phyloP scores from a whole-genome alignment of 1,139 yeast genomes.

The Taphrina deformans region DNA sequence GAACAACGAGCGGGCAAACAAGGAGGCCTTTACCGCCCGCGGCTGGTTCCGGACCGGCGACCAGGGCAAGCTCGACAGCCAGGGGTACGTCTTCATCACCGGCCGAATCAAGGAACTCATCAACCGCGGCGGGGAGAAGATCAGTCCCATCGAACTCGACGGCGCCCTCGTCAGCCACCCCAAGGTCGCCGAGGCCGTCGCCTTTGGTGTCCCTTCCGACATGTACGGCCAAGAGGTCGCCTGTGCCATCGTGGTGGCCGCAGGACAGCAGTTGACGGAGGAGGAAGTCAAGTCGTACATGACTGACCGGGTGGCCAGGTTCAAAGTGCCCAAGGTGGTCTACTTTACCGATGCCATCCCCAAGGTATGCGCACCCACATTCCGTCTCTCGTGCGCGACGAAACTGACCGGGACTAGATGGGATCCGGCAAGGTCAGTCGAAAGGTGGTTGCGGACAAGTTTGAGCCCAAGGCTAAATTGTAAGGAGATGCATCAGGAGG shows the following conservation, averaged over 20 bases:
- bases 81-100: slow-evolving; percentile 59
- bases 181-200: slow-evolving; percentile 63
- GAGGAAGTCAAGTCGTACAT: slow-evolving; percentile 53
- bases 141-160: slow-evolving; percentile 66
- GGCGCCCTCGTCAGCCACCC: slow-evolving; percentile 58
- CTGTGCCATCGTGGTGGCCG: slow-evolving; percentile 61
- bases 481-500: too few species aligned
- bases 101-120: slow-evolving; percentile 69
- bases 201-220: slow-evolving; percentile 62
- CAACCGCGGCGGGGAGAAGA: slow-evolving; percentile 70
- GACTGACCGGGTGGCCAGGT: slow-evolving; percentile 52
- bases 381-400: neutral
- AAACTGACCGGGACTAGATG: slow-evolving; percentile 12
- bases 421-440: slow-evolving; percentile 64
- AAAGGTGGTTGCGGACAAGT: slow-evolving; percentile 54
- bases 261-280: slow-evolving; percentile 45
- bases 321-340: slow-evolving; percentile 59
- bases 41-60: slow-evolving; percentile 73
- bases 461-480: slow-evolving; percentile 38
- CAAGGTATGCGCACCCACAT: slow-evolving; percentile 44
- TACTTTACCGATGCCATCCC: slow-evolving; percentile 63
- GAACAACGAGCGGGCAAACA: slow-evolving; percentile 66
- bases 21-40: slow-evolving; percentile 58
- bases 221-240: slow-evolving; percentile 67
- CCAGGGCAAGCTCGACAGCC: slow-evolving; percentile 62